Base-by-base conservation (phyloP, 1,139 yeast species). In the Yamadazyma oceani region DNA sequence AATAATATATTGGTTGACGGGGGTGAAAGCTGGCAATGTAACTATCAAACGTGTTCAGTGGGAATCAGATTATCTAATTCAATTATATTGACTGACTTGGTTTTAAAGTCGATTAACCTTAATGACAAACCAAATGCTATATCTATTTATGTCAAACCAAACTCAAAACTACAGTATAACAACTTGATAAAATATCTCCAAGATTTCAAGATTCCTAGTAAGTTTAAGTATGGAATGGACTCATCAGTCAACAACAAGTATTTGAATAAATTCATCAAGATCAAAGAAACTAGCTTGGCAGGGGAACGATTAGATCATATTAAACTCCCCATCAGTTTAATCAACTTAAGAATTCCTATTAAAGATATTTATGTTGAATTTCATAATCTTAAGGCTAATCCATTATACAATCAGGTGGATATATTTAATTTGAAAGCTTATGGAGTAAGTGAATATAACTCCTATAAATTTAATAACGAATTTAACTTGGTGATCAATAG, bases 1-100 rank as follows among this genome's bases (percentile, higher is more conserved):
- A 69, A 69, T 45, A 68, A 64, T 43, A 55, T 60, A 2, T 50
- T 70, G 22, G 41, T 66, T 11, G 73, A 69, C 38, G 65, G 66
- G 14, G 69, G 61, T 0, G 45, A 49, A 9, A 41, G 41, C 27
- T 71, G 75, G 76, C 49, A 55, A 29, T 66, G 75, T 44, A 56
- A 53, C 8, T 41, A 60, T 0, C 39, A 43, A 19, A 19, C 30
- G 3, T 66, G 73, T 39, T 52, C 68, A 2, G 41, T 69, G 14
- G 77, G 77, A 0, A 46, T 70, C 5, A 51, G 73, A 33, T 43
- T 70, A 31, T 59, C 60, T 31, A 50, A 51, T 31, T 45, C 71
- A 1, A 53, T 69, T 1, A 60, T 70, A 3, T 45, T 68, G 13
- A 67, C 72, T 3, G 75, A 70, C 43, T 32, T 71, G 9, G 45